Percentiles rank a stretch among this genome's conserved stretches.
Evolutionary conservation across 371 early-diverging fungal species (phyloP).

Genomic region (Nosema muscidifuracis): DNA sequence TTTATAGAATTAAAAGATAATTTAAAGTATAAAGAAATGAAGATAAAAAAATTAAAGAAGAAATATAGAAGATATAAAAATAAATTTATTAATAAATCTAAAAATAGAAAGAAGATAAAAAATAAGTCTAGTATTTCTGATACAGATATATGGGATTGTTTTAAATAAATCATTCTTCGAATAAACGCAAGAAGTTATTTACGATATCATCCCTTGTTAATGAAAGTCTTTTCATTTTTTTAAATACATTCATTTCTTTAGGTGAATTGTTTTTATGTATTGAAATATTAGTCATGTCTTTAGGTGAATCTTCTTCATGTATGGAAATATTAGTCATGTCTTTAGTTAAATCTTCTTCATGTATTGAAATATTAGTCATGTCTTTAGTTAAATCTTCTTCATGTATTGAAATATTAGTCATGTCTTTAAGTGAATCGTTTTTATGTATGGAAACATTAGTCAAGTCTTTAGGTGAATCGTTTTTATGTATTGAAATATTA

Average conservation of each 20-base stretch:
- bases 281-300: no score
- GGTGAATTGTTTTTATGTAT: no score
- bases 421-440: not conserved
- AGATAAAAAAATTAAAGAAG: not conserved
- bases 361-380: no score
- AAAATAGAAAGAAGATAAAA: not conserved
- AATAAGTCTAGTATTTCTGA: not conserved
- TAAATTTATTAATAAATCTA: not conserved
- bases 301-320: no score
- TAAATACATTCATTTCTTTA: not conserved
- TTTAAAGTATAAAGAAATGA: not conserved
- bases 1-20: not conserved
- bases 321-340: no score
- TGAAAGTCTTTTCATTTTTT: conserved; percentile 5
- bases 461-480: no score
- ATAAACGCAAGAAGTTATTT: not conserved
- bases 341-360: no score
- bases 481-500: no score
- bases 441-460: no score
- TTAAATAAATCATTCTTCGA: not conserved
- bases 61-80: not conserved
- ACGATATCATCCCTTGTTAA: not conserved
- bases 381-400: no score
- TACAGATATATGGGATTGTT: conserved; percentile 8
- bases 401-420: no score